phyloP scores from a whole-genome alignment of 2,329 filamentous ascomycete genomes.

The Incumbomyces lentus region DNA sequence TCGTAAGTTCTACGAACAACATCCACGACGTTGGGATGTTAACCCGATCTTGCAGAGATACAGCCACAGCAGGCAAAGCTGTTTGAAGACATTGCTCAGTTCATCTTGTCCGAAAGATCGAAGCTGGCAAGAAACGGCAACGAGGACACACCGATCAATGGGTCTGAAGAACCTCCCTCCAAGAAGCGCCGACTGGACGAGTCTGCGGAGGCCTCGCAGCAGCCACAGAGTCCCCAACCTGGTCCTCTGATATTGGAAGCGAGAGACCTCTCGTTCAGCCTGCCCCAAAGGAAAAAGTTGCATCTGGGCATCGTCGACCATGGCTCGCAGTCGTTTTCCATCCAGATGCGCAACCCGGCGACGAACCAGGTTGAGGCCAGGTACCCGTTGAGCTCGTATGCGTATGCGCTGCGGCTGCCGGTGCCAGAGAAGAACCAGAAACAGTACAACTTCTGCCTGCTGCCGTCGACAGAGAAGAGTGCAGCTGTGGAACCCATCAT shows the following conservation, averaged over 20 bases:
- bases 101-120: conserved; percentile 28
- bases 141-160: background rate
- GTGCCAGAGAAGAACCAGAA: conserved; percentile 55
- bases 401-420: conserved; percentile 51
- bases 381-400: conserved; percentile 28
- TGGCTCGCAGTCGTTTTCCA: conserved; percentile 23
- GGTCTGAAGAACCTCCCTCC: conserved; percentile 20
- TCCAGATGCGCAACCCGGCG: conserved; percentile 41
- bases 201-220: conserved; percentile 1
- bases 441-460: conserved; percentile 53
- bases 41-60: conserved; percentile 18
- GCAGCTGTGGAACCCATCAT: conserved; percentile 46
- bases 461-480: conserved; percentile 43
- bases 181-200: conserved; percentile 20
- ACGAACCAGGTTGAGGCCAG: conserved; percentile 45
- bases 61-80: conserved; percentile 31
- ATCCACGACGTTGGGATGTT: no score
- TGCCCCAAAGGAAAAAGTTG: conserved; percentile 55
- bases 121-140: background rate
- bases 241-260: conserved; percentile 31
- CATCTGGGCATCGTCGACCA: conserved; percentile 46
- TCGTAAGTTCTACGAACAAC: background rate
- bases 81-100: conserved; percentile 41
- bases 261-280: conserved; percentile 49
- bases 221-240: conserved; percentile 17